Conservation (phyloP, 495 filamentous ascomycete genomes). For the Pyrenopolyporus hunteri region DNA sequence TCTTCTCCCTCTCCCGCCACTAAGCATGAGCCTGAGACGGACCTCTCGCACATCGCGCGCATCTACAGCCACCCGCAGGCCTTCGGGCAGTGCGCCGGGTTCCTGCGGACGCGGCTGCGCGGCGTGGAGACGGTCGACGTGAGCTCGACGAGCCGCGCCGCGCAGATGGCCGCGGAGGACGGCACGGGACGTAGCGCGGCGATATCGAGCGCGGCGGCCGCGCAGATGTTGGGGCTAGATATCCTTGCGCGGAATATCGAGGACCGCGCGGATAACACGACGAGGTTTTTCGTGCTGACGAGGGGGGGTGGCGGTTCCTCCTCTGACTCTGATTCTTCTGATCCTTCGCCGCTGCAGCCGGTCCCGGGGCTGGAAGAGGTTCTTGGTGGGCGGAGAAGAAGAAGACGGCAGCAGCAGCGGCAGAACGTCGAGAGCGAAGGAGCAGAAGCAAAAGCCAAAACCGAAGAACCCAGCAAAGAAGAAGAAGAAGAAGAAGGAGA, state of each 20-base stretch:
- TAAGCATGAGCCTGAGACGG: conserved; percentile 16
- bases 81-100: conserved; percentile 88
- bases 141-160: conserved; percentile 82
- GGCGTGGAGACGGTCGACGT: conserved; percentile 80
- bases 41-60: conserved; percentile 56
- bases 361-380: neutral
- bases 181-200: conserved; percentile 67
- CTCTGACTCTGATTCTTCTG: too few species aligned
- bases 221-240: conserved; percentile 66
- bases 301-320: too few species aligned
- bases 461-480: neutral
- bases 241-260: conserved; percentile 78
- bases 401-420: too few species aligned
- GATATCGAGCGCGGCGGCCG: conserved; percentile 76
- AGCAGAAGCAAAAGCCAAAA: neutral
- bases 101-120: conserved; percentile 69
- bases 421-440: neutral
- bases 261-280: conserved; percentile 83
- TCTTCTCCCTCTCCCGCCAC: conserved; percentile 12
- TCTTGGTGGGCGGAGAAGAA: neutral
- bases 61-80: conserved; percentile 94
- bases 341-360: neutral
- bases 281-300: conserved; percentile 85
- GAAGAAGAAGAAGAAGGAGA: conserved; percentile 29
- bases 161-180: conserved; percentile 72